Evolutionary conservation across 352 stramenopile genomes (phyloP).

Genomic region (Blastocystis sp.): DNA sequence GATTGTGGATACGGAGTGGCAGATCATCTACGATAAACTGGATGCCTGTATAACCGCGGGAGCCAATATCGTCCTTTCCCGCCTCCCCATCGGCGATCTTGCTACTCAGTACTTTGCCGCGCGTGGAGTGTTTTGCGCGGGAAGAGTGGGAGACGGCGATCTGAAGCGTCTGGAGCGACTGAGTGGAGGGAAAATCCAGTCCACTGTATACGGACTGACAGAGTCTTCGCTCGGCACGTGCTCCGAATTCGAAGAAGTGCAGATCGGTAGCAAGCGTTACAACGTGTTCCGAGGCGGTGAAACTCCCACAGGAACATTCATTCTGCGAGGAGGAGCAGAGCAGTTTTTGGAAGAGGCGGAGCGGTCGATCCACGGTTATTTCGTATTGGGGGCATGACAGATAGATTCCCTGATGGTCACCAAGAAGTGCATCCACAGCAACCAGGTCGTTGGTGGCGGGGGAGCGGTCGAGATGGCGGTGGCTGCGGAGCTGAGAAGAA

Average conservation of each 20-base stretch:
- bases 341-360: slow-evolving; percentile 97
- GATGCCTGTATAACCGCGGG: slow-evolving; percentile 77
- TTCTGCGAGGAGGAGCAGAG: slow-evolving; percentile 90
- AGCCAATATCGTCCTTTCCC: slow-evolving; percentile 95
- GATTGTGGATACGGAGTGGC: slow-evolving; percentile 98
- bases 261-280: slow-evolving; percentile 92
- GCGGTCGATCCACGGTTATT: slow-evolving; percentile 82
- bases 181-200: slow-evolving; percentile 86
- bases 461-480: slow-evolving; percentile 81
- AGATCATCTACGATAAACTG: slow-evolving; percentile 99
- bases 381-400: background rate
- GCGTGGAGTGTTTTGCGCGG: slow-evolving; percentile 91
- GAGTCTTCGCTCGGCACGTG: slow-evolving; percentile 84
- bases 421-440: slow-evolving; percentile 83
- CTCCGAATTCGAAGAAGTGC: slow-evolving; percentile 89
- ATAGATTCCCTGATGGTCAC: slow-evolving; percentile 93
- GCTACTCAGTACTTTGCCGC: slow-evolving; percentile 99
- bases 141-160: slow-evolving; percentile 89
- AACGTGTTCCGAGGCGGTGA: slow-evolving; percentile 96
- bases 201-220: slow-evolving; percentile 84
- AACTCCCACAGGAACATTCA: slow-evolving; percentile 85
- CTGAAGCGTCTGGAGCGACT: slow-evolving; percentile 90
- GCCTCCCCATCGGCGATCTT: slow-evolving; percentile 87
- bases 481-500: slow-evolving; percentile 2
- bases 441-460: slow-evolving; percentile 77